Percentiles rank a stretch among this genome's conserved stretches.
phyloP scores from a whole-genome alignment of 1,284 basidiomycete species.

The Mycena sp. region DNA sequence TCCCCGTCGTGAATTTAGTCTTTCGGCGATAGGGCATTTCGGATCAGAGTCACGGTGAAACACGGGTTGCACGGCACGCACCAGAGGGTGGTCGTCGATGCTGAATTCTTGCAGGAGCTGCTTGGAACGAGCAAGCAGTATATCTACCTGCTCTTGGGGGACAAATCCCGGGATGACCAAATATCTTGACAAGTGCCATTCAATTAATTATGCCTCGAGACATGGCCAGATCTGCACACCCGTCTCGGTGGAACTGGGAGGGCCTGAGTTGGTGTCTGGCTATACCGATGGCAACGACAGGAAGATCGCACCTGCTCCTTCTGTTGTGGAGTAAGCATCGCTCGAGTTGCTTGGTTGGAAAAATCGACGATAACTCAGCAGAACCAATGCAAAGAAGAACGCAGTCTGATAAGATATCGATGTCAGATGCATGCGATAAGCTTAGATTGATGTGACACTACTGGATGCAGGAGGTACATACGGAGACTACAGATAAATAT shows the following conservation, averaged over 20 bases:
- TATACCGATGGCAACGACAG: background rate
- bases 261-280: background rate
- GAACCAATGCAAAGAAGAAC: background rate
- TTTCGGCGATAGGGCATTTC: no score
- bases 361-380: background rate
- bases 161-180: constrained; percentile 84
- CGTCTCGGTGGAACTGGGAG: constrained; percentile 58
- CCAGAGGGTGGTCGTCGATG: constrained; percentile 83
- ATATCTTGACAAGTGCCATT: constrained; percentile 66
- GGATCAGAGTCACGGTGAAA: no score
- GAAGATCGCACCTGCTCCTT: constrained; percentile 55
- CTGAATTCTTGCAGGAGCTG: constrained; percentile 81
- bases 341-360: background rate
- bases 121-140: constrained; percentile 76
- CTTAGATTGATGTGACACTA: no score
- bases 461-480: background rate
- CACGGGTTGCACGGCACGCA: constrained; percentile 40
- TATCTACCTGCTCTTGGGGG: constrained; percentile 60
- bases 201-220: background rate
- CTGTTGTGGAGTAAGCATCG: constrained; percentile 55
- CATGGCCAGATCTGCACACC: constrained; percentile 42
- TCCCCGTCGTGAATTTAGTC: constrained; percentile 90
- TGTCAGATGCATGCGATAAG: no score
- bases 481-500: no score
- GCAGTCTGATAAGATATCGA: background rate